Evolutionary conservation across 2,329 filamentous ascomycete genomes (phyloP).

Genomic region (Fusarium udum): DNA sequence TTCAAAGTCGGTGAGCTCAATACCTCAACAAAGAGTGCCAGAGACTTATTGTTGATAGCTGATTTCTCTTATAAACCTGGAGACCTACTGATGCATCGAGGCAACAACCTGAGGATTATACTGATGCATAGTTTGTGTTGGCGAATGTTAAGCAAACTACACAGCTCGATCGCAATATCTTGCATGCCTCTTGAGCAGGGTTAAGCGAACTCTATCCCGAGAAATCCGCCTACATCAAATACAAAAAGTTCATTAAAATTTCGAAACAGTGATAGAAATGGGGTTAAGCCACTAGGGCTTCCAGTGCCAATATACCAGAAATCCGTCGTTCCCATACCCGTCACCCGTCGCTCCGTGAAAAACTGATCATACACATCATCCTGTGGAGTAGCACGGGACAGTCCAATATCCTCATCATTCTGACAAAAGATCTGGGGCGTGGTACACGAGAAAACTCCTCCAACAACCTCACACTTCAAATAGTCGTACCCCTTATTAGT

Average conservation of each 20-base stretch:
- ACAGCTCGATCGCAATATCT: too few relatives aligned
- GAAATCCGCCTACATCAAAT: too few relatives aligned
- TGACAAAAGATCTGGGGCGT: background rate
- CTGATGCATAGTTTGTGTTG: too few relatives aligned
- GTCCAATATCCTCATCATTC: background rate
- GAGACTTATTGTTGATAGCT: too few relatives aligned
- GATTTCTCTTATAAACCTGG: too few relatives aligned
- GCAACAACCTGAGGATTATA: too few relatives aligned
- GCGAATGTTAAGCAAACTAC: too few relatives aligned
- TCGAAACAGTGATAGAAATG: background rate
- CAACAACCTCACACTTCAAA: background rate
- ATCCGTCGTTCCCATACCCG: background rate
- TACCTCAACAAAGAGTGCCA: too few relatives aligned
- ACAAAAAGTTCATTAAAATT: accelerated
- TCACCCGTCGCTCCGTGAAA: background rate
- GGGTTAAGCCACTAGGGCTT: background rate
- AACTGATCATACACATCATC: background rate
- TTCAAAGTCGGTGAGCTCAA: too few relatives aligned
- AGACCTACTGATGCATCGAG: too few relatives aligned
- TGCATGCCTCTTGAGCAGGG: accelerated
- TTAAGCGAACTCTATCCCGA: too few relatives aligned
- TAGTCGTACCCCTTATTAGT: background rate
- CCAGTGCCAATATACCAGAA: background rate
- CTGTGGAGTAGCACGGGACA: background rate
- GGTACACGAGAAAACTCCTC: background rate